A percentile compares a stretch with the other conserved stretches of the same genome.
These are phyloP conservation scores for Ophiostoma ulmi DNA, from an alignment of 2,329 filamentous ascomycete genomes.

Conservation along the genomic window DNA sequence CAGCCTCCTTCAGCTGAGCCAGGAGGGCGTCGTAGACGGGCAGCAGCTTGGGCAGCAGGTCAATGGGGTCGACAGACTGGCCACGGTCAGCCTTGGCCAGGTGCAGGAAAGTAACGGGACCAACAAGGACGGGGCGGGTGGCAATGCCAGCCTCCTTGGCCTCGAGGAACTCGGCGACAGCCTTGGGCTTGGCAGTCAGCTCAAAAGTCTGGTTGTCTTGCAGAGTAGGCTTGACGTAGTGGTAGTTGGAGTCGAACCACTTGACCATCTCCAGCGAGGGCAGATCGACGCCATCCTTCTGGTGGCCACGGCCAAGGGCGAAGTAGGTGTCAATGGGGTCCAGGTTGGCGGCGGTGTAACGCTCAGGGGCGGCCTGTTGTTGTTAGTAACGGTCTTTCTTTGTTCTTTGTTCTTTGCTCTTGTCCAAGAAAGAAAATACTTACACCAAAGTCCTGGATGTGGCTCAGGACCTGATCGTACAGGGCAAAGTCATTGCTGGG, in stretches of 20 bases:
- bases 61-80: constrained; percentile 87
- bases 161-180: constrained; percentile 89
- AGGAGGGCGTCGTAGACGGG: constrained; percentile 94
- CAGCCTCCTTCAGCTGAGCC: constrained; percentile 87
- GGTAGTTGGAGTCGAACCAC: constrained; percentile 99
- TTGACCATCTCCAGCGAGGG: constrained; percentile 98
- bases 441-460: constrained; percentile 97
- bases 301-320: constrained; percentile 97
- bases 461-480: constrained; percentile 96
- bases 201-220: constrained; percentile 97
- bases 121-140: constrained; percentile 91
- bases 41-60: constrained; percentile 85
- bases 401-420: background rate
- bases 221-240: constrained; percentile 99
- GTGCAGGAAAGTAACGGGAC: constrained; percentile 94
- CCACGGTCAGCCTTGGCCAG: constrained; percentile 97
- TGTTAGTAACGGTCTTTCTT: background rate
- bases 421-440: constrained; percentile 35
- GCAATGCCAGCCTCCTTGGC: constrained; percentile 92
- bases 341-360: constrained; percentile 87
- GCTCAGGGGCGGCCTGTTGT: constrained; percentile 74
- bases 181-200: constrained; percentile 82
- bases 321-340: constrained; percentile 94
- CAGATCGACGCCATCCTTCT: constrained; percentile 90
- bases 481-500: constrained; percentile 99